phyloP scores from a whole-genome alignment of 148 eudicot species.

The Camellia japonica region DNA sequence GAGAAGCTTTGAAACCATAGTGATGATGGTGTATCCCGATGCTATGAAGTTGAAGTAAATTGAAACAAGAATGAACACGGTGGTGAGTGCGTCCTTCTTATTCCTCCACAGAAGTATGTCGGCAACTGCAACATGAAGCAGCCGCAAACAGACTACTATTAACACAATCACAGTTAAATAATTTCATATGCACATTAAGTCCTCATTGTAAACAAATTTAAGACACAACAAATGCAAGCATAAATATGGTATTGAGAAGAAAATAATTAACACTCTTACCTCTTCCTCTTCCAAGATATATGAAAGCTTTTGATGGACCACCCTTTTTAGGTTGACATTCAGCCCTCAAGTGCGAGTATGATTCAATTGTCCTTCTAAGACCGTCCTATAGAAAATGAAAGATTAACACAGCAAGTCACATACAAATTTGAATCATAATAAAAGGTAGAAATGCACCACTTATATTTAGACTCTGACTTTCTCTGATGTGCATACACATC shows the following conservation, averaged over 20 bases:
- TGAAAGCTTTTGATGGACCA: slow-evolving; percentile 65
- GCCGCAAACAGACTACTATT: not conserved
- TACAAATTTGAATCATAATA: not conserved
- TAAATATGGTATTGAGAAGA: slow-evolving; percentile 8
- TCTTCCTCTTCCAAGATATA: slow-evolving; percentile 70
- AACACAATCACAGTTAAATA: not conserved
- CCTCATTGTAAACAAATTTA: not conserved
- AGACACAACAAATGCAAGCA: not conserved
- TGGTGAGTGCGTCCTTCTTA: slow-evolving; percentile 43
- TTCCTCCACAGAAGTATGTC: slow-evolving; percentile 78
- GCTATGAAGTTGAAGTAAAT: slow-evolving; percentile 67
- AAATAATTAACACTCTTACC: slow-evolving; percentile 35
- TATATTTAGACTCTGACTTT: not conserved
- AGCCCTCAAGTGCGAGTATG: slow-evolving; percentile 83
- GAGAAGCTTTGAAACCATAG: slow-evolving; percentile 55
- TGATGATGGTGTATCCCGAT: slow-evolving; percentile 55
- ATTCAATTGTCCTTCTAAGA: slow-evolving; percentile 82
- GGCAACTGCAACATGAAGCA: slow-evolving; percentile 60
- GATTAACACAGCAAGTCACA: not conserved
- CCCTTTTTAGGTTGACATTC: slow-evolving; percentile 57
- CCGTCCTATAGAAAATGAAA: slow-evolving; percentile 65
- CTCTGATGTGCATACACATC: not conserved
- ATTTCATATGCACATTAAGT: not conserved
- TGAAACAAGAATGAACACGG: slow-evolving; percentile 44
- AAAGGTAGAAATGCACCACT: not conserved